These are phyloP conservation scores for Malassezia furfur DNA, from an alignment of 1,284 basidiomycete genomes.

Conservation along the genomic window DNA sequence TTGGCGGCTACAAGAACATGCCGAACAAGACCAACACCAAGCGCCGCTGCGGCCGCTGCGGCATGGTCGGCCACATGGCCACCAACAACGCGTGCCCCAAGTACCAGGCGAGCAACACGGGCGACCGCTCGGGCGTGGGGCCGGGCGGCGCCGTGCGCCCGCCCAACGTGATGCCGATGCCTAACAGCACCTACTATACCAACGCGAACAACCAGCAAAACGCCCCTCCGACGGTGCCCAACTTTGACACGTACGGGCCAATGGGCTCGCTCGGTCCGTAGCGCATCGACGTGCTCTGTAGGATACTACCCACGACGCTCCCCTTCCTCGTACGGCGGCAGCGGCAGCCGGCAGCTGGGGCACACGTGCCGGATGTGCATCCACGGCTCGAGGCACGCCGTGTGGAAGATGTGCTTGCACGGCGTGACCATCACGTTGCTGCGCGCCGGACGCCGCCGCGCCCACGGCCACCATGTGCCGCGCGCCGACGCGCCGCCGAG, in stretches of 20 bases:
- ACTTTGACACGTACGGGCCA: conserved; percentile 9
- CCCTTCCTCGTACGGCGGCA: conserved; percentile 12
- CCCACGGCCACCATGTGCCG: neutral
- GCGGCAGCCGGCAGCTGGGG: conserved; percentile 18
- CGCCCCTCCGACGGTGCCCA: neutral
- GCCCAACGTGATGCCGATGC: conserved; percentile 20
- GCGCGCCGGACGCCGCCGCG: neutral
- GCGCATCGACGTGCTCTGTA: neutral
- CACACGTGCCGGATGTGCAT: conserved; percentile 18
- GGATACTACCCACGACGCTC: no score
- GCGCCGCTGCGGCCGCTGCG: conserved; percentile 43
- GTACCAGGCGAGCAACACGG: conserved; percentile 26
- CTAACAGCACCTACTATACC: conserved; percentile 20
- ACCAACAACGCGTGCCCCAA: conserved; percentile 47
- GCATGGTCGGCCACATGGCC: conserved; percentile 45
- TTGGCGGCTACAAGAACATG: conserved; percentile 41
- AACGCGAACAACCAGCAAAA: conserved; percentile 16
- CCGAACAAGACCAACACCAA: conserved; percentile 46
- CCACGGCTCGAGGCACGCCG: conserved; percentile 17
- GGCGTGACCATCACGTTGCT: conserved; percentile 17
- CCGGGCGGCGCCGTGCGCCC: conserved; percentile 19
- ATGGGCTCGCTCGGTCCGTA: conserved; percentile 9
- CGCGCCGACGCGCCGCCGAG: neutral
- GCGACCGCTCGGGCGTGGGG: conserved; percentile 24
- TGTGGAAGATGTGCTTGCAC: conserved; percentile 20